Evolutionary conservation across 495 filamentous ascomycete species (phyloP).

Genomic region (Oleoguttula mirabilis): DNA sequence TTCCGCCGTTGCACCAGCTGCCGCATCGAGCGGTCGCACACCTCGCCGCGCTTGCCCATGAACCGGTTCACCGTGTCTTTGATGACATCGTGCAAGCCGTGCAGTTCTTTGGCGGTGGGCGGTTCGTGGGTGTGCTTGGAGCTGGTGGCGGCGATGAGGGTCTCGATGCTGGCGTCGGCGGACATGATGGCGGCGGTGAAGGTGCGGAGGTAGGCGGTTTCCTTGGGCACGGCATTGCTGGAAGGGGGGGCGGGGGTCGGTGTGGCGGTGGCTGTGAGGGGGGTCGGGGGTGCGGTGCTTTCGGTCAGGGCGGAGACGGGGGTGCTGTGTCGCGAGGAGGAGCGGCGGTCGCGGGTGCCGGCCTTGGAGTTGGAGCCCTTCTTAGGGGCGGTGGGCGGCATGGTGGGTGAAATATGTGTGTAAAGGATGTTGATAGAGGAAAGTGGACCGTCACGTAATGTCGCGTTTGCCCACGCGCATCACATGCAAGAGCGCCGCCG

Average conservation of each 20-base stretch:
- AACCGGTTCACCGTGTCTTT: constrained; percentile 2
- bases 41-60: constrained; percentile 15
- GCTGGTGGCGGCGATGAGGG: constrained; percentile 4
- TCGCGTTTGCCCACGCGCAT: no score
- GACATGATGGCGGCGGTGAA: constrained; percentile 9
- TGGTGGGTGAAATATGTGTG: no score
- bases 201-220: constrained; percentile 17
- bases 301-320: constrained; percentile 16
- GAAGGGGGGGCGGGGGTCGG: constrained; percentile 2
- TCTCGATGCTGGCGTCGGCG: constrained; percentile 11
- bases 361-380: constrained; percentile 10
- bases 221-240: constrained; percentile 2
- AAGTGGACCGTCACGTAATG: background rate
- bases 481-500: no score
- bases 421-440: background rate
- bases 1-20: constrained; percentile 67
- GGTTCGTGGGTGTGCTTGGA: constrained; percentile 5
- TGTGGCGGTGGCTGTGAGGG: constrained; percentile 5
- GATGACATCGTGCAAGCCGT: constrained; percentile 9
- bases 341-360: constrained; percentile 11
- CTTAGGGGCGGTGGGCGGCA: constrained; percentile 9
- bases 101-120: constrained; percentile 14
- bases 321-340: constrained; percentile 16
- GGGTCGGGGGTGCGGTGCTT: constrained; percentile 16
- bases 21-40: constrained; percentile 50